Evolutionary conservation across 257 asterid genomes (phyloP).

Genomic region (Primulina huaijiensis): DNA sequence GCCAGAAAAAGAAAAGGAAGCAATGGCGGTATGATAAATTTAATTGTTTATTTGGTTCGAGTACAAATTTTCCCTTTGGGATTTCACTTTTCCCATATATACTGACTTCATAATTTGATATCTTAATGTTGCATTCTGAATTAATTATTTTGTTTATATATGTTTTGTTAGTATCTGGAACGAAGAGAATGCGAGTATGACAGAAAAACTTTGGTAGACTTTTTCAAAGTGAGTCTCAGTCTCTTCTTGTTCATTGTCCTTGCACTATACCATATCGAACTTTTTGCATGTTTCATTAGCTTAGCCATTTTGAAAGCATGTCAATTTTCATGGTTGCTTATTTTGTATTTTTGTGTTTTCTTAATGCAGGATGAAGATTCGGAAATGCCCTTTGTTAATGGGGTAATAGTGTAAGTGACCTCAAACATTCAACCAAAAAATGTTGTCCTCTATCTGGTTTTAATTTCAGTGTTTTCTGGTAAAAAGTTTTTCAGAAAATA

Average conservation of each 20-base stretch:
- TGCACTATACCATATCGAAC: neutral
- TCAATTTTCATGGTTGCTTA: neutral
- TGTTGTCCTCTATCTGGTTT: neutral
- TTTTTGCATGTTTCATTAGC: constrained; percentile 4
- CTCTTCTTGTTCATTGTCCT: too few relatives aligned
- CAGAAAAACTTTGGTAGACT: neutral
- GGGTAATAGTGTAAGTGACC: constrained; percentile 52
- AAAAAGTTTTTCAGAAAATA: too few relatives aligned
- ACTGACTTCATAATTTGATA: neutral
- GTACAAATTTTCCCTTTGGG: neutral
- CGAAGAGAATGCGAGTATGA: constrained; percentile 32
- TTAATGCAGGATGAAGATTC: constrained; percentile 45
- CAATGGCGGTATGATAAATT: constrained; percentile 58
- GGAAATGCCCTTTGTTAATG: constrained; percentile 35
- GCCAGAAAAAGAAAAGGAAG: constrained; percentile 67
- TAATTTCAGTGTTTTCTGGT: neutral
- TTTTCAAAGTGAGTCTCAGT: neutral
- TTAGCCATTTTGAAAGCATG: neutral
- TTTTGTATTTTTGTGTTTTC: neutral
- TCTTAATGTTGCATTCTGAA: neutral
- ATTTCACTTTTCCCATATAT: constrained; percentile 13
- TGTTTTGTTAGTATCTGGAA: constrained; percentile 59
- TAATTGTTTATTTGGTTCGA: neutral
- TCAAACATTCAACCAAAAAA: neutral
- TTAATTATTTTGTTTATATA: neutral